Evolutionary conservation across 495 filamentous ascomycete species (phyloP), one percentile per base, ranked within the genome.

Genomic region (Choiromyces venosus): DNA sequence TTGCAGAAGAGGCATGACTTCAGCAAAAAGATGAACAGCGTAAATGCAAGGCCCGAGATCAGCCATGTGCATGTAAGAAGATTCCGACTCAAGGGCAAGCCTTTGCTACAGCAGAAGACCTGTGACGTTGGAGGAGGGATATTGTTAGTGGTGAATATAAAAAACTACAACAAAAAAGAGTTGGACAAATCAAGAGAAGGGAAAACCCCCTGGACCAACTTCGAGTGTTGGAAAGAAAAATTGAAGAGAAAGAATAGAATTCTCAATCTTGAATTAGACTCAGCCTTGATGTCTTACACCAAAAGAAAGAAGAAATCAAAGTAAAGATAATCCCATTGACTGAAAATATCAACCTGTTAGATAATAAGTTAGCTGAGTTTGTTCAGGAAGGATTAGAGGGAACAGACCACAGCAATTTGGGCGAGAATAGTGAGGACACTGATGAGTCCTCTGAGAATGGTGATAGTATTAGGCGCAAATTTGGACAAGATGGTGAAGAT

Each of bases 41-140:
- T 12, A 44, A 39, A 37, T 10, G 4, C 0, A 46, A 46, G 1
- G 18, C 18, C 6, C 18, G 5, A 0, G 42, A 46, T 6, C 18
- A 21, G 18, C 42, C 42, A n/a, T 37, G 35, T 64, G 6, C 21
- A 36, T 1, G 14, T 1, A 70, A 70, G 39, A 70, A 70, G 7
- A 52, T 70, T 52, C 68, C 42, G 14, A 36, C 46, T 0, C 68
- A 70, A 19, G 68, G 68, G 9, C 42, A 56, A 64, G 68, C 42
- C 7, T 70, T 70, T 70, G 19, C 68, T 56, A 70, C 25, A 69
- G 33, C 25, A 18, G 25, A 25, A 12, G 67, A 42, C 3, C 25
- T 21, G 14, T 12, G 39, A 52, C 19, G 6, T 40, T 44, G 36
- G 67, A 2, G 33, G 67, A 42, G 36, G 37, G 38, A 69, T 67